These are phyloP conservation scores for Monosporozyma aquatica DNA, from an alignment of 805 yeast species.

Conservation along the genomic window DNA sequence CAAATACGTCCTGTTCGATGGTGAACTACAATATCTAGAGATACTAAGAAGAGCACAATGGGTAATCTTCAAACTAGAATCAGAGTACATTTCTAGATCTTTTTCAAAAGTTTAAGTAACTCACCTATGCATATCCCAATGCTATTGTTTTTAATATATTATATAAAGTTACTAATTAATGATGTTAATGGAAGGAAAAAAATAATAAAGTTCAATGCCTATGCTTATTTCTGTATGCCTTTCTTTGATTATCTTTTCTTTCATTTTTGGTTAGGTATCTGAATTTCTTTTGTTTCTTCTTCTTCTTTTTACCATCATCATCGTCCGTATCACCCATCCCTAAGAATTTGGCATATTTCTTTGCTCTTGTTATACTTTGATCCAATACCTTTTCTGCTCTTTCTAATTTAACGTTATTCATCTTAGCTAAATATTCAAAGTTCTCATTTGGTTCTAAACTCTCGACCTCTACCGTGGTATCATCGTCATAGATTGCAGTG, in stretches of 20 bases:
- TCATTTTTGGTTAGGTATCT: constrained; percentile 79
- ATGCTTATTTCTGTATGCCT: constrained; percentile 33
- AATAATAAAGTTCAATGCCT: constrained; percentile 12
- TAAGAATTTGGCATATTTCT: constrained; percentile 66
- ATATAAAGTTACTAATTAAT: no score
- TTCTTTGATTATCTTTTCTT: constrained; percentile 51
- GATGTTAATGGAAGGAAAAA: neutral
- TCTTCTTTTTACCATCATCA: constrained; percentile 21
- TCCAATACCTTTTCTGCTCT: constrained; percentile 62
- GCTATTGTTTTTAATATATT: no score
- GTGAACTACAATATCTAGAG: constrained; percentile 60
- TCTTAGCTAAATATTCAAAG: constrained; percentile 53
- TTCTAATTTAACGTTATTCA: constrained; percentile 62
- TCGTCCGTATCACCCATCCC: constrained; percentile 40
- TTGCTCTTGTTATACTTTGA: constrained; percentile 68
- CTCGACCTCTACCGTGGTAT: constrained; percentile 40
- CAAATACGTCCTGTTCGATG: constrained; percentile 41
- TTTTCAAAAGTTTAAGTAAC: constrained; percentile 1
- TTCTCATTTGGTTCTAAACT: constrained; percentile 38
- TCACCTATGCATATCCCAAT: no score
- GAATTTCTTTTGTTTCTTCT: constrained; percentile 56
- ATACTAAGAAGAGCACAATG: constrained; percentile 80
- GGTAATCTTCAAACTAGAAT: constrained; percentile 78
- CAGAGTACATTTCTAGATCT: constrained; percentile 41
- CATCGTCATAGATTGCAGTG: constrained; percentile 28